A percentile compares a stretch with the other conserved stretches of the same genome.
Conservation (phyloP, 129 eudicot genomes). For the Flaveria robusta region DNA sequence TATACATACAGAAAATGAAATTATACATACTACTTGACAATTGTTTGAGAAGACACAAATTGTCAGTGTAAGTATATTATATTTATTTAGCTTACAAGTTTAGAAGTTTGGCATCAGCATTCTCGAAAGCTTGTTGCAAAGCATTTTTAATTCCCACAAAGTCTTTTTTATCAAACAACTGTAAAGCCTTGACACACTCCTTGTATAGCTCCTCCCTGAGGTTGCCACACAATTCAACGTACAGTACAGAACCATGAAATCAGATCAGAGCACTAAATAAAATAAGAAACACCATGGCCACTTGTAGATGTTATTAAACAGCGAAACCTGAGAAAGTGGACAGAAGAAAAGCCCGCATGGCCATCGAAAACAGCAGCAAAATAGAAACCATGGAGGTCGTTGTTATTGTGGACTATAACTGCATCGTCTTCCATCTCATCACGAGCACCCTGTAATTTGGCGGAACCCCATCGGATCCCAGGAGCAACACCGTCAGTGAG, state of each 20-base stretch:
- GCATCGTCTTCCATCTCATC: conserved; percentile 98
- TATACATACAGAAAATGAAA: conserved; percentile 52
- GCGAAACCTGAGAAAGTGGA: conserved; percentile 70
- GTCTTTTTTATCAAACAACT: conserved; percentile 62
- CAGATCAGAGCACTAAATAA: too few species aligned
- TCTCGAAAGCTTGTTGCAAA: conserved; percentile 62
- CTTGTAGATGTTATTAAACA: not conserved
- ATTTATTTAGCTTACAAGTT: conserved; percentile 50
- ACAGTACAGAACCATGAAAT: too few species aligned
- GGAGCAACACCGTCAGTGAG: conserved; percentile 38
- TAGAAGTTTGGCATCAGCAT: conserved; percentile 69
- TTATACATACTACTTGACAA: conserved; percentile 40
- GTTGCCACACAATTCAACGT: too few species aligned
- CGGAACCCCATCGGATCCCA: conserved; percentile 83
- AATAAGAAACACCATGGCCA: not conserved
- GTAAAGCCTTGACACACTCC: conserved; percentile 76
- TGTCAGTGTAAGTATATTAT: conserved; percentile 12
- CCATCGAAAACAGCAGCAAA: conserved; percentile 98
- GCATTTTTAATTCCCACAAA: conserved; percentile 49
- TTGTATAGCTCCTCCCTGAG: conserved; percentile 90
- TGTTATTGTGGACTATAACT: conserved; percentile 49
- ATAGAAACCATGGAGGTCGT: conserved; percentile 58
- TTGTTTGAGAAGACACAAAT: conserved; percentile 18
- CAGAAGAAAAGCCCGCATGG: conserved; percentile 90
- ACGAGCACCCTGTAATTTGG: conserved; percentile 79